These are phyloP conservation scores for Penicillium vulpinum DNA, from an alignment of 2,329 filamentous ascomycete genomes.

Conservation along the genomic window DNA sequence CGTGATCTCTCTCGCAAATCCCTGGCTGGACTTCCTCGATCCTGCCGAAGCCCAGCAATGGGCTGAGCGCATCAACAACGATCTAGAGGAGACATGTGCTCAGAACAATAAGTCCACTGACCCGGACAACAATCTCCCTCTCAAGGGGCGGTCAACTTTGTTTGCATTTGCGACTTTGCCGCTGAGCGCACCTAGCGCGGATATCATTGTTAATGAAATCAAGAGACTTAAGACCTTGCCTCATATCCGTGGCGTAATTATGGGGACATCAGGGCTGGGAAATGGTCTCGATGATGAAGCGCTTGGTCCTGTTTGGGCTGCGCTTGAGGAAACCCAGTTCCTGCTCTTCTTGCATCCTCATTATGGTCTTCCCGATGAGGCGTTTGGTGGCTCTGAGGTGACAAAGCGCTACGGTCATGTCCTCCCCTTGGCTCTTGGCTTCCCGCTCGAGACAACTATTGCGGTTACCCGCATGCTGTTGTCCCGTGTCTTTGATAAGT, in stretches of 20 bases:
- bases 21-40: slow-evolving; percentile 84
- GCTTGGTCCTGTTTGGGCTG: slow-evolving; percentile 70
- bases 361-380: slow-evolving; percentile 78
- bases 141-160: slow-evolving; percentile 61
- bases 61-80: slow-evolving; percentile 71
- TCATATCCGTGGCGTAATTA: slow-evolving; percentile 79
- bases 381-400: slow-evolving; percentile 75
- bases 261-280: slow-evolving; percentile 81
- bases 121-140: slow-evolving; percentile 17
- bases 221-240: slow-evolving; percentile 60
- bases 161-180: slow-evolving; percentile 85
- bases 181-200: slow-evolving; percentile 64
- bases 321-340: slow-evolving; percentile 64
- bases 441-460: slow-evolving; percentile 91
- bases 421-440: slow-evolving; percentile 79
- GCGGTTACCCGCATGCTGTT: slow-evolving; percentile 84
- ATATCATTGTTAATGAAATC: slow-evolving; percentile 64
- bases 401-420: slow-evolving; percentile 79
- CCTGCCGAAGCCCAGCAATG: slow-evolving; percentile 61
- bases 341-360: slow-evolving; percentile 87
- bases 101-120: slow-evolving; percentile 35
- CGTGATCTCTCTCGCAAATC: slow-evolving; percentile 86
- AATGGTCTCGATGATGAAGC: slow-evolving; percentile 74
- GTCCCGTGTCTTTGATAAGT: slow-evolving; percentile 79
- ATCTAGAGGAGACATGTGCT: slow-evolving; percentile 72